Evolutionary conservation across 768 basidiomycete species (phyloP).

Genomic region (Mycena belliarum): DNA sequence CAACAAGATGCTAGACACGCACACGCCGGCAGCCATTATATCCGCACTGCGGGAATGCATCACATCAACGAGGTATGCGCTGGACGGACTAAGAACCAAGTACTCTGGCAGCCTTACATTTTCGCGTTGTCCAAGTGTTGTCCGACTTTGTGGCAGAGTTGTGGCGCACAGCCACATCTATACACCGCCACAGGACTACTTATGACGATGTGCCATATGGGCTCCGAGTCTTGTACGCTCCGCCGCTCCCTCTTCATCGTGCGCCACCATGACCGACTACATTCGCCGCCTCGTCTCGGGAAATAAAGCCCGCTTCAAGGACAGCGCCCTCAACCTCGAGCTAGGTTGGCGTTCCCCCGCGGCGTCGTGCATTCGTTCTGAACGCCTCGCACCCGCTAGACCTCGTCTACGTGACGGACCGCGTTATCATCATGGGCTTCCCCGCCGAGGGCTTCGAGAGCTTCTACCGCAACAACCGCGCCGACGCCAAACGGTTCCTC

Average conservation of each 20-base stretch:
- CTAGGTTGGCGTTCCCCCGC: not conserved
- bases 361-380: not conserved
- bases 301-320: slow-evolving; percentile 74
- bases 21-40: slow-evolving; percentile 44
- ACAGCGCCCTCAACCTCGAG: slow-evolving; percentile 60
- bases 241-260: not conserved
- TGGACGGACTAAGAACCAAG: slow-evolving; percentile 44
- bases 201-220: too few relatives aligned
- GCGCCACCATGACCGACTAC: slow-evolving; percentile 54
- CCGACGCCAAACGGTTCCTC: slow-evolving; percentile 76
- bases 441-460: slow-evolving; percentile 80
- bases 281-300: slow-evolving; percentile 81
- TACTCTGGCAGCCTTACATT: too few relatives aligned
- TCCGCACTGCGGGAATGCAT: slow-evolving; percentile 52
- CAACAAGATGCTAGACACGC: slow-evolving; percentile 5
- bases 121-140: too few relatives aligned
- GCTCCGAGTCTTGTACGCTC: too few relatives aligned
- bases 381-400: slow-evolving; percentile 31
- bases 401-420: slow-evolving; percentile 71
- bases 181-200: too few relatives aligned
- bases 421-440: slow-evolving; percentile 80
- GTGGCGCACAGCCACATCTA: too few relatives aligned
- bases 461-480: slow-evolving; percentile 75
- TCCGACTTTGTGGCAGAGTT: too few relatives aligned
- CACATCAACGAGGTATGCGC: slow-evolving; percentile 51